Evolutionary conservation across 2,329 filamentous ascomycete species (phyloP).

Genomic region (Colletotrichum sp.): DNA sequence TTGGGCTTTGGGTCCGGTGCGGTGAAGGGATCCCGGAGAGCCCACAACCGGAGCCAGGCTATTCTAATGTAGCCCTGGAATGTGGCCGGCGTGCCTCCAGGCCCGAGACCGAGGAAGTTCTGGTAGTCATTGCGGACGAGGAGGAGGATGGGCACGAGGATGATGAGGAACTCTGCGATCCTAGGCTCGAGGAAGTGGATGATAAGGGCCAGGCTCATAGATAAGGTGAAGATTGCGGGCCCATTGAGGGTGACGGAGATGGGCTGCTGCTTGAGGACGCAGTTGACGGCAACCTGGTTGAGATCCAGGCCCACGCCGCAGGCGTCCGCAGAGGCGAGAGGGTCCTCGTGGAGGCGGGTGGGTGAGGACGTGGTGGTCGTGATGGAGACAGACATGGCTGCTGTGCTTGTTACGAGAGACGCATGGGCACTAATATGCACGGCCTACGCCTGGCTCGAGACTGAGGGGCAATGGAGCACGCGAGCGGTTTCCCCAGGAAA

Average conservation of each 20-base stretch:
- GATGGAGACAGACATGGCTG: constrained; percentile 21
- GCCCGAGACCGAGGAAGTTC: constrained; percentile 78
- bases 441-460: background rate
- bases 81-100: constrained; percentile 80
- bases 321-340: background rate
- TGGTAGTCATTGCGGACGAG: constrained; percentile 74
- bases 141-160: constrained; percentile 51
- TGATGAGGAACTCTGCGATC: constrained; percentile 54
- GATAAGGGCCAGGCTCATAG: constrained; percentile 52
- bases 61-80: constrained; percentile 75
- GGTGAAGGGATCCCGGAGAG: constrained; percentile 71
- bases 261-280: constrained; percentile 49
- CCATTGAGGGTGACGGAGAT: constrained; percentile 60
- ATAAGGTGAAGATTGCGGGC: constrained; percentile 48
- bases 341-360: constrained; percentile 6
- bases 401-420: background rate
- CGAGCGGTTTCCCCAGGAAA: background rate
- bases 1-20: constrained; percentile 58
- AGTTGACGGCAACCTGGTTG: constrained; percentile 38
- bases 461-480: background rate
- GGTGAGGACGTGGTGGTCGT: constrained; percentile 6
- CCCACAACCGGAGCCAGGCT: constrained; percentile 74
- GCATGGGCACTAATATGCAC: constrained; percentile 24
- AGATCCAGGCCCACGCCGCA: constrained; percentile 30
- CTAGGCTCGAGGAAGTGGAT: constrained; percentile 56